Evolutionary conservation across 176 grass and related monocot species (phyloP), one percentile per base, ranked within the genome.

Genomic region (Carex cristatella): DNA sequence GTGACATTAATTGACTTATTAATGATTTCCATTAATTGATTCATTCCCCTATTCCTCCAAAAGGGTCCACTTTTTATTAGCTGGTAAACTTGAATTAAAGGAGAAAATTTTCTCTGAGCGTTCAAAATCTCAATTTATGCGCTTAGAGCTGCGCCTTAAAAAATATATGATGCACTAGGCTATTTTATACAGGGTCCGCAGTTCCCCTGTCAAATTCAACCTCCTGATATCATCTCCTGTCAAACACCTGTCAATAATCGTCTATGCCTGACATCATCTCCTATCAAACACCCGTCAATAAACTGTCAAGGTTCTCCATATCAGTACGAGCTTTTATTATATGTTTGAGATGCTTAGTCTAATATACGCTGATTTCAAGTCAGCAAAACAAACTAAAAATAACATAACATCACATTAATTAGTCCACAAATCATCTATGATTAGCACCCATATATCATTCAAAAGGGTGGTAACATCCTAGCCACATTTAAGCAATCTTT

Each of bases 341-440:
- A 68, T 4, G 12, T 23, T 68, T 68, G 1, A 0, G 5, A 19
- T n/a, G 15, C 7, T 78, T 78, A 5, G 12, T 16, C 5, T 56
- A 8, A 30, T 78, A 31, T 15, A 76, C 4, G 9, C 1, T 31
- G 48, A 48, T n/a, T 15, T 54, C 16, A 15, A 76, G 28, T 76
- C 19, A 76, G 10, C 5, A 78, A 56, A 55, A 53, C 51, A 33
- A 78, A 57, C 11, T 14, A 57, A 57, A 55, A 33, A 16, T 55
- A 56, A 56, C 4, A 33, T 78, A 78, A 78, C 73, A 56, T 78
- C 56, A 57, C 51, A 78, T 11, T 27, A 78, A 78, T 57, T 12
- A 57, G 51, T 51, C 73, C 53, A 32, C 14, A 16, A 79, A 79
- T 79, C 51, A 79, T 79, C 74, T 58, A 58, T 79, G 31, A 79